Conservation (phyloP, 345 rosid genomes). For the Rhizophora apiculata region DNA sequence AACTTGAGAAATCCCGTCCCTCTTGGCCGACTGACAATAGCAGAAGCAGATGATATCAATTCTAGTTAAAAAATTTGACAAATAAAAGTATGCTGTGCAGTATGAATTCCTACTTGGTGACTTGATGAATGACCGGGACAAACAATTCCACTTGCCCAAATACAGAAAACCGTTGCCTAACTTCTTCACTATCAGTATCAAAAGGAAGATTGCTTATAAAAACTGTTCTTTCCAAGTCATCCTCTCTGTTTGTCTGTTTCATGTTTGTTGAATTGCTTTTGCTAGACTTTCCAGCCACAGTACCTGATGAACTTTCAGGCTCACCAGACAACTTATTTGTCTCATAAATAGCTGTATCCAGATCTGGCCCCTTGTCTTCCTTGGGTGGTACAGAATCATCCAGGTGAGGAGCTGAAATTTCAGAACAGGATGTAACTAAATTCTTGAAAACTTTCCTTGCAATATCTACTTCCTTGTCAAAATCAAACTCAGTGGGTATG, state of each 20-base stretch:
- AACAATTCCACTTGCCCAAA: constrained; percentile 77
- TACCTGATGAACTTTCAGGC: constrained; percentile 25
- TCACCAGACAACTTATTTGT: constrained; percentile 31
- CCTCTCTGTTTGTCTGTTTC: constrained; percentile 43
- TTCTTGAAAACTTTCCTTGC: constrained; percentile 70
- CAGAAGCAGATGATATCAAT: constrained; percentile 12
- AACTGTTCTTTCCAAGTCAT: constrained; percentile 64
- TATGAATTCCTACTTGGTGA: constrained; percentile 62
- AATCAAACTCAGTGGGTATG: constrained; percentile 38
- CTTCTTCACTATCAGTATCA: constrained; percentile 62
- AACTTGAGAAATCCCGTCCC: constrained; percentile 94
- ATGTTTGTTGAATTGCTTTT: constrained; percentile 34
- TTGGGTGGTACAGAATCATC: constrained; percentile 31
- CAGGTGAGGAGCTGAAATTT: constrained; percentile 29
- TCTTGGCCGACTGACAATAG: constrained; percentile 67
- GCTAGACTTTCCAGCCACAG: constrained; percentile 36
- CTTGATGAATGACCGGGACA: constrained; percentile 71
- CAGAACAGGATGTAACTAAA: constrained; percentile 46
- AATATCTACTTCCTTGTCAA: constrained; percentile 76
- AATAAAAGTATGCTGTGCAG: constrained; percentile 5
- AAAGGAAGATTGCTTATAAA: constrained; percentile 87
- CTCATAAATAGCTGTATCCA: constrained; percentile 23
- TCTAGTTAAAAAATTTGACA: neutral
- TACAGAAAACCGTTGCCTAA: constrained; percentile 64
- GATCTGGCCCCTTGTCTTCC: constrained; percentile 26